These are phyloP conservation scores for Parastagonospora nodorum DNA, from an alignment of 2,329 filamentous ascomycete species.

Conservation along the genomic window DNA sequence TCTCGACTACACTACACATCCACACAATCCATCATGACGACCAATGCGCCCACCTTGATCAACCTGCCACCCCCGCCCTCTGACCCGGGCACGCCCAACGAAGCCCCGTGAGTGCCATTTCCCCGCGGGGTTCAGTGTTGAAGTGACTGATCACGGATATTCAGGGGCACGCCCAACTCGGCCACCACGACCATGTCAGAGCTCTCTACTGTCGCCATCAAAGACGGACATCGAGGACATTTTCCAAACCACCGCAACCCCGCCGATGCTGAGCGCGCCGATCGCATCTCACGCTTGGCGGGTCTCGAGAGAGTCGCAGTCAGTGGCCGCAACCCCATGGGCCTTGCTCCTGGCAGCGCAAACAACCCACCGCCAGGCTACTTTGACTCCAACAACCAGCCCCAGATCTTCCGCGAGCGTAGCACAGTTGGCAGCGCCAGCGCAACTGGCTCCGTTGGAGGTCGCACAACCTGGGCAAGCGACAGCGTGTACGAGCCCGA, in stretches of 20 bases:
- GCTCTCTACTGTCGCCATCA: slow-evolving; percentile 91
- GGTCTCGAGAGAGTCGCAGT: slow-evolving; percentile 88
- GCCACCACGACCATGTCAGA: slow-evolving; percentile 90
- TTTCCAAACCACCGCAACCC: slow-evolving; percentile 68
- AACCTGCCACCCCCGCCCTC: slow-evolving; percentile 83
- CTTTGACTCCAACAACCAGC: slow-evolving; percentile 76
- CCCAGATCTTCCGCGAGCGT: slow-evolving; percentile 70
- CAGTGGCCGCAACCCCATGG: slow-evolving; percentile 60
- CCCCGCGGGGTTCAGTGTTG: slow-evolving; percentile 9
- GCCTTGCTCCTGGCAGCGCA: slow-evolving; percentile 54
- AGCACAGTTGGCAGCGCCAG: slow-evolving; percentile 91
- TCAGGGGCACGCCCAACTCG: slow-evolving; percentile 88
- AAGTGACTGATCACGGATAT: slow-evolving; percentile 17
- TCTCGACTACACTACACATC: background rate
- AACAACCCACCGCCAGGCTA: slow-evolving; percentile 61
- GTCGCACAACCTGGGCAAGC: slow-evolving; percentile 70
- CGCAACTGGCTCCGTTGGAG: slow-evolving; percentile 79
- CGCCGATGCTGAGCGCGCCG: slow-evolving; percentile 88
- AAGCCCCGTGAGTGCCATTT: slow-evolving; percentile 73
- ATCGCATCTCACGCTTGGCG: slow-evolving; percentile 91
- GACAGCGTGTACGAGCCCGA: slow-evolving; percentile 67
- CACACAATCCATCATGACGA: slow-evolving; percentile 30
- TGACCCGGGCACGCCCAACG: slow-evolving; percentile 83
- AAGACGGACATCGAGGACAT: slow-evolving; percentile 90
- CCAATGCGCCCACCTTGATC: slow-evolving; percentile 70